Evolutionary conservation across 176 grass and related monocot species (phyloP).

Genomic region (Oryza nivara): DNA sequence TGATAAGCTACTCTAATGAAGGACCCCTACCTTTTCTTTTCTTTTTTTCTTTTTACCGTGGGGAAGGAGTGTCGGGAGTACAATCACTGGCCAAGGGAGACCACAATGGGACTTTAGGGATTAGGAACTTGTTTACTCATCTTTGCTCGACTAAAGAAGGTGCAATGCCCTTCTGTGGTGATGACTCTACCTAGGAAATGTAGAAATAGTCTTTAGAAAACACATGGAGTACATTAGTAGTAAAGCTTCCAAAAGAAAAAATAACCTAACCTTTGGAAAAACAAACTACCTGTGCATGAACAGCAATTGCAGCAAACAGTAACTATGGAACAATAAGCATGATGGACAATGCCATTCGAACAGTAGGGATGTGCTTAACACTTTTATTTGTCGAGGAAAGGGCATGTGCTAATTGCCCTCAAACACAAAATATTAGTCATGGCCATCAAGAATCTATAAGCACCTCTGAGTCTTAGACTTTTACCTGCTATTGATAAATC

Average conservation of each 20-base stretch:
- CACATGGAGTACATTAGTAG: background rate
- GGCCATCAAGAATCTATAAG: conserved; percentile 1
- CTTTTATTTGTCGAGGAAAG: background rate
- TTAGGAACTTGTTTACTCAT: background rate
- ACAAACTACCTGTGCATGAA: background rate
- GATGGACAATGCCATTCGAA: background rate
- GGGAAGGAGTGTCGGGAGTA: background rate
- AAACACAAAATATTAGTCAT: background rate
- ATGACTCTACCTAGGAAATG: too few species aligned
- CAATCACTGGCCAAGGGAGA: background rate
- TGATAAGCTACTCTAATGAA: background rate
- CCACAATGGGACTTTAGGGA: background rate
- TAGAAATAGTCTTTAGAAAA: background rate
- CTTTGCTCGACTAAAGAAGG: background rate
- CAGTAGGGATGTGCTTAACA: background rate
- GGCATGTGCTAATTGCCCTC: conserved; percentile 7
- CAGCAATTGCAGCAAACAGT: background rate
- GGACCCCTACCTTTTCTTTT: too few species aligned
- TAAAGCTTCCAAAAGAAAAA: background rate
- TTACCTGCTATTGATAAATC: background rate
- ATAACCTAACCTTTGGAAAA: background rate
- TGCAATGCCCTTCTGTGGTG: background rate
- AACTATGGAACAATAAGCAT: background rate
- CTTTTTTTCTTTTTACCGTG: too few species aligned
- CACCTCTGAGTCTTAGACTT: background rate